Evolutionary conservation across 2,329 filamentous ascomycete genomes (phyloP), one percentile per base, ranked within the genome.

Genomic region (Aspergillus ustus): DNA sequence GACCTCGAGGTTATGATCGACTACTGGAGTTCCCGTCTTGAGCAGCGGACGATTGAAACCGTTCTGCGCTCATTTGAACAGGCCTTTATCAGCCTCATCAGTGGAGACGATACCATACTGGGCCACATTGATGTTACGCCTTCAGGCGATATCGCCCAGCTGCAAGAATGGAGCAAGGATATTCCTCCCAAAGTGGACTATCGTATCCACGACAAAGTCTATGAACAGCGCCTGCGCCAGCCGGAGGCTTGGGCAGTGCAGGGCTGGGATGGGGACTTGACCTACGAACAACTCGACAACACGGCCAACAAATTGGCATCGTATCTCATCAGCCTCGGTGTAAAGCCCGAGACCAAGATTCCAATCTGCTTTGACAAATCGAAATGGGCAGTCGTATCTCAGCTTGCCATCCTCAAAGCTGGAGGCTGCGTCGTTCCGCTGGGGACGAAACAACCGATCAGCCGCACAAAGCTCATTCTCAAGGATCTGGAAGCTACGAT

Each of bases 321-420:
- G 48, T 67, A 66, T 34, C 51, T 63, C 40, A 8, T 44, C n/a
- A 19, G 34, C 2, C 66, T 73, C 34, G 72, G 76, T 40, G 64
- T 77, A 48, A 65, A 70, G 15, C 58, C 74, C 7, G 63, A 68
- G 15, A 62, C 44, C 53, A 52, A 55, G 11, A 61, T 73, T 7
- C 70, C 69, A 2, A 19, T 73, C 2, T 72, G 69, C 44, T 72
- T 72, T 40, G 70, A 72, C 51, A 73, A 74, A 55, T 73, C 68
- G 22, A 65, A 46, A 44, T 73, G 68, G 72, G 67, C 68, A n/a
- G 62, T 69, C 15, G 64, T 76, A 46, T 67, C 69, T 15, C 65
- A 74, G 60, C 53, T 76, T 1, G 74, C 69, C 3, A 69, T 74
- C 7, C 61, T 75, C 34, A 73, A 73, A 55, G 73, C 51, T 11